Percentiles rank a stretch among this genome's conserved stretches.
Conservation (phyloP, 1,139 yeast species). For the Sugiyamaella xylanicola region DNA sequence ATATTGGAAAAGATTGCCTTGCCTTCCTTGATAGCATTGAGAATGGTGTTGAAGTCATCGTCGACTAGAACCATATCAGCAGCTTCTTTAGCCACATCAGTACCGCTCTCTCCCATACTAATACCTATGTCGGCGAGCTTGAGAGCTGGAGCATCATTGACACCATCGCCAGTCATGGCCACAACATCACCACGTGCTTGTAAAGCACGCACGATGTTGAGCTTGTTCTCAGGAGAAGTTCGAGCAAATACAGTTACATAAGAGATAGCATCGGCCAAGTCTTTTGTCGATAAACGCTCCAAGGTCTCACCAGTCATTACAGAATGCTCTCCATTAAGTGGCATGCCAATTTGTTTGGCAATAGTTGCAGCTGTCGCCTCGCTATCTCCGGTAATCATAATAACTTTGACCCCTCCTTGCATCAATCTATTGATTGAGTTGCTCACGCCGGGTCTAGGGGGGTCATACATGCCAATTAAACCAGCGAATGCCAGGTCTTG, state of each 20-base stretch:
- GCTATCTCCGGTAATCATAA: conserved; percentile 97
- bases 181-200: conserved; percentile 94
- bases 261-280: conserved; percentile 70
- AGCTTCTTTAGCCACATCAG: conserved; percentile 98
- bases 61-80: conserved; percentile 97
- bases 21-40: conserved; percentile 93
- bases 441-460: conserved; percentile 85
- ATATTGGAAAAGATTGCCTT: conserved; percentile 94
- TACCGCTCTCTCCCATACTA: conserved; percentile 95
- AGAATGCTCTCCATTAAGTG: conserved; percentile 59
- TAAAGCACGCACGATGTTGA: conserved; percentile 85
- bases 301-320: conserved; percentile 84
- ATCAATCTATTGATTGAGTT: conserved; percentile 70
- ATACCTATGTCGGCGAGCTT: conserved; percentile 97
- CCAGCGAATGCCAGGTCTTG: conserved; percentile 73
- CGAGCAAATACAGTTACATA: conserved; percentile 92
- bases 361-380: conserved; percentile 91
- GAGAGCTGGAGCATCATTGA: conserved; percentile 98
- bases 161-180: conserved; percentile 99
- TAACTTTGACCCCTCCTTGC: conserved; percentile 92
- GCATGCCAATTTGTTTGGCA: conserved; percentile 92
- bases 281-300: conserved; percentile 68
- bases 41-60: conserved; percentile 91
- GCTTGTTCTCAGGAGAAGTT: conserved; percentile 95
- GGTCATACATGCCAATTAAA: conserved; percentile 91